These are phyloP conservation scores for Colletotrichum gloeosporioides DNA, from an alignment of 2,329 filamentous ascomycete genomes.

Conservation along the genomic window DNA sequence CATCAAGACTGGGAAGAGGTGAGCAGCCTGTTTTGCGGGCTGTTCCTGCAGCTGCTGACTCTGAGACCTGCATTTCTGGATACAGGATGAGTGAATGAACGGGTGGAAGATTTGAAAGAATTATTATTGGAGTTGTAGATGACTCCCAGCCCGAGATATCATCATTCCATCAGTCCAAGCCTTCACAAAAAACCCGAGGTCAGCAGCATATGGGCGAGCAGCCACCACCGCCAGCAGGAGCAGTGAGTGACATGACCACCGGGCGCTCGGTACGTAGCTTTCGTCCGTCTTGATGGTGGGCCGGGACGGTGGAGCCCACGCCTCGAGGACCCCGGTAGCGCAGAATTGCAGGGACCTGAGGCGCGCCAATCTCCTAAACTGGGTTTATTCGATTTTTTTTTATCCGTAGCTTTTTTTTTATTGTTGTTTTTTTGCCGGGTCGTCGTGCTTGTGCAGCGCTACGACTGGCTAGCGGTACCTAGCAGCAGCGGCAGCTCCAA, in stretches of 20 bases:
- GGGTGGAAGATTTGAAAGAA: background rate
- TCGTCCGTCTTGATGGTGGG: background rate
- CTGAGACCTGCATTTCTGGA: background rate
- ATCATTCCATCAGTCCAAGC: background rate
- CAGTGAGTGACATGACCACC: slow-evolving; percentile 1
- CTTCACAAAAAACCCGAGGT: background rate
- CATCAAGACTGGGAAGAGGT: background rate
- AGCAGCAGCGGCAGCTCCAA: background rate
- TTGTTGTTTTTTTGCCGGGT: background rate
- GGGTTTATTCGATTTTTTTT: background rate
- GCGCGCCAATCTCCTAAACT: slow-evolving; percentile 12
- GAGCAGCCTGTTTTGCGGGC: background rate
- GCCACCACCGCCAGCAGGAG: background rate
- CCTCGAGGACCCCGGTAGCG: slow-evolving; percentile 6
- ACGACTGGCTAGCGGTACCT: background rate
- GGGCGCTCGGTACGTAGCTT: background rate
- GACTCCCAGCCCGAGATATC: background rate
- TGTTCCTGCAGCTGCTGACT: background rate
- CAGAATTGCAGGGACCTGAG: slow-evolving; percentile 12
- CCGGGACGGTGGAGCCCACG: background rate
- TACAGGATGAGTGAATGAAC: background rate
- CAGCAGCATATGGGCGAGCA: background rate
- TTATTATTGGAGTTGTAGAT: background rate
- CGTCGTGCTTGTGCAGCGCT: background rate
- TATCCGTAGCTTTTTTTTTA: background rate